Conservation (phyloP, 75 land plant species). For the Picea sitchensis region DNA sequence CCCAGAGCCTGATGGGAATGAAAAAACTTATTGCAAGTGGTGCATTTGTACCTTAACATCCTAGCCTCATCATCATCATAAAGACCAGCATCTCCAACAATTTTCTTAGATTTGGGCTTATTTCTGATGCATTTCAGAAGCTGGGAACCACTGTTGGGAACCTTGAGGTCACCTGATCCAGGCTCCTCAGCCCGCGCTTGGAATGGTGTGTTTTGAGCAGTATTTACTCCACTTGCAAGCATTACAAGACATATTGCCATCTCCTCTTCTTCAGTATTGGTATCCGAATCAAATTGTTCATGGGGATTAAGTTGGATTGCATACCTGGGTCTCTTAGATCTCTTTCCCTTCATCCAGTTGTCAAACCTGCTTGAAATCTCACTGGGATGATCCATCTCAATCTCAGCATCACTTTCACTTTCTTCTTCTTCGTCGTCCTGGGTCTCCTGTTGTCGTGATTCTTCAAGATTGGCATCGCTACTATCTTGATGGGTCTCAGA, state of each 20-base stretch:
- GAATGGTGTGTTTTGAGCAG: not conserved
- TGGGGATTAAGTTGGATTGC: not conserved
- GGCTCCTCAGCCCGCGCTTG: not conserved
- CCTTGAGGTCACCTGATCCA: not conserved
- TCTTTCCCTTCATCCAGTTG: too few species aligned
- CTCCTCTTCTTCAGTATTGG: conserved; percentile 2
- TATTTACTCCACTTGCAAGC: conserved; percentile 14
- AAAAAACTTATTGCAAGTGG: conserved; percentile 50
- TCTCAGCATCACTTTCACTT: conserved; percentile 5
- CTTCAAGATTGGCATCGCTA: not conserved
- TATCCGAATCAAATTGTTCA: conserved; percentile 3
- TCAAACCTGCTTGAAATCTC: not conserved
- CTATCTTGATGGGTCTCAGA: not conserved
- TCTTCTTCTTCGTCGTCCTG: not conserved
- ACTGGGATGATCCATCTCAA: not conserved
- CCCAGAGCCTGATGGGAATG: conserved; percentile 63
- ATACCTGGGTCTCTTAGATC: too few species aligned
- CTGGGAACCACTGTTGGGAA: not conserved
- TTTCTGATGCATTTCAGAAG: not conserved
- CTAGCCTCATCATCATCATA: not conserved
- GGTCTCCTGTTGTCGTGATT: not conserved
- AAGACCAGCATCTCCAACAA: not conserved
- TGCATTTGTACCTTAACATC: conserved; percentile 42
- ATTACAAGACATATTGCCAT: conserved; percentile 9
- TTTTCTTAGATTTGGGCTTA: conserved; percentile 1